Evolutionary conservation across 2,329 filamentous ascomycete species (phyloP), one percentile per base, ranked within the genome.

Genomic region (Ophiostoma montium): DNA sequence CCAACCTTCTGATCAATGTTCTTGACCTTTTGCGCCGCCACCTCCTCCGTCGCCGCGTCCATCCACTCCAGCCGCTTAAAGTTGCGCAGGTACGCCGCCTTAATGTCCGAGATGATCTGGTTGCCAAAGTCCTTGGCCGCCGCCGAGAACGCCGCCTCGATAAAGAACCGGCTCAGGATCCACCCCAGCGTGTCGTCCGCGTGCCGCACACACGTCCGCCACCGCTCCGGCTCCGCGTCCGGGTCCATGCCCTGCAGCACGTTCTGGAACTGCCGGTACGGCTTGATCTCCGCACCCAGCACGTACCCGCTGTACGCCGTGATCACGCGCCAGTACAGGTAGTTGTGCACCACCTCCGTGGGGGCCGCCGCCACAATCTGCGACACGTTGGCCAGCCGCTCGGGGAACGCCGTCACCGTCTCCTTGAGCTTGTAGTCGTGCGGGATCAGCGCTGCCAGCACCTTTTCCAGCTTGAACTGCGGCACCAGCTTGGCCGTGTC

Each of bases 151-250:
- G 80, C 72, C 45, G 76, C 76, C 53, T 85, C 74, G 2, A 86
- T 70, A 54, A 80, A 87, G 65, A 86, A 85, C 19, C 80, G 75
- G 58, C 79, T 82, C 15, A 84, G 64, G 45, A 83, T 80, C 80
- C 81, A 86, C 2, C 74, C 74, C 19, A 86, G 61, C 5, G 74
- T 72, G 19, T 63, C 60, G 27, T 45, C 47, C 2, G 48, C 50
- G 32, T 72, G 68, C 8, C 60, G 60, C 27, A 84, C 70, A 56
- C 82, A 86, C 7, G 70, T 78, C 56, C 80, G 71, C 80, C 80
- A 84, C 45, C 80, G 70, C 57, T 85, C 82, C 13, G 76, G 65
- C 18, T 69, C 70, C 2, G 78, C 75, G 47, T 82, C 70, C 1
- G 78, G 72, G 49, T 81, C 77, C 65, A 70, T 51, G 43, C 78